Conservation (phyloP, 148 eudicot species). For the Amaranthus hypochondriacus region DNA sequence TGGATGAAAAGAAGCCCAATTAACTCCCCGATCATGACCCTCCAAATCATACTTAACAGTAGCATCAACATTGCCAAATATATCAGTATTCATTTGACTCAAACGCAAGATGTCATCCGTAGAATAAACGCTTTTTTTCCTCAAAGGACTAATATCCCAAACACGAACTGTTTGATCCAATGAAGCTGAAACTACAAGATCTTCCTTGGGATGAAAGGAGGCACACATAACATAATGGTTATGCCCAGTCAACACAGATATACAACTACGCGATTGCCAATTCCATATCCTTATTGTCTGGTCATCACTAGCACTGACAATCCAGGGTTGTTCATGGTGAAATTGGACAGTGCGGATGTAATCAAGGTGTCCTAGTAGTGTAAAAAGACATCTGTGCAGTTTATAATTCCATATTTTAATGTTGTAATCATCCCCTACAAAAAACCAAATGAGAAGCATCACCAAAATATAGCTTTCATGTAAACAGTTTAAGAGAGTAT, state of each 20-base stretch:
- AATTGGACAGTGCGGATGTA: constrained; percentile 51
- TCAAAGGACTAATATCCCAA: constrained; percentile 85
- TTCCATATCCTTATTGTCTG: constrained; percentile 82
- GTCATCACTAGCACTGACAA: constrained; percentile 58
- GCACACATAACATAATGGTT: constrained; percentile 90
- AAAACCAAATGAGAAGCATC: neutral
- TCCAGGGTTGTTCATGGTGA: constrained; percentile 51
- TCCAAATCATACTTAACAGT: constrained; percentile 81
- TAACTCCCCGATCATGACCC: constrained; percentile 98
- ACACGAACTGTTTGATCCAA: constrained; percentile 90
- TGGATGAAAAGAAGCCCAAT: constrained; percentile 96
- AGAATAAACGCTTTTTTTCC: constrained; percentile 84
- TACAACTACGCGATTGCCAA: constrained; percentile 95
- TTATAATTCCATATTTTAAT: constrained; percentile 80
- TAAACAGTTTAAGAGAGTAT: neutral
- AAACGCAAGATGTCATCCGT: constrained; percentile 81
- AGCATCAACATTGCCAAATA: constrained; percentile 81
- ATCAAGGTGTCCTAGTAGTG: constrained; percentile 66
- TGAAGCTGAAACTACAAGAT: constrained; percentile 93
- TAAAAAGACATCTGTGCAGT: constrained; percentile 66
- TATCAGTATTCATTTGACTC: constrained; percentile 86
- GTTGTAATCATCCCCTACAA: constrained; percentile 69
- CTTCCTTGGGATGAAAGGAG: constrained; percentile 89
- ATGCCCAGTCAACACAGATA: constrained; percentile 75
- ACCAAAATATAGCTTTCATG: neutral